Evolutionary conservation across 2,329 filamentous ascomycete genomes (phyloP).

Genomic region (Scytalidium lignicola): DNA sequence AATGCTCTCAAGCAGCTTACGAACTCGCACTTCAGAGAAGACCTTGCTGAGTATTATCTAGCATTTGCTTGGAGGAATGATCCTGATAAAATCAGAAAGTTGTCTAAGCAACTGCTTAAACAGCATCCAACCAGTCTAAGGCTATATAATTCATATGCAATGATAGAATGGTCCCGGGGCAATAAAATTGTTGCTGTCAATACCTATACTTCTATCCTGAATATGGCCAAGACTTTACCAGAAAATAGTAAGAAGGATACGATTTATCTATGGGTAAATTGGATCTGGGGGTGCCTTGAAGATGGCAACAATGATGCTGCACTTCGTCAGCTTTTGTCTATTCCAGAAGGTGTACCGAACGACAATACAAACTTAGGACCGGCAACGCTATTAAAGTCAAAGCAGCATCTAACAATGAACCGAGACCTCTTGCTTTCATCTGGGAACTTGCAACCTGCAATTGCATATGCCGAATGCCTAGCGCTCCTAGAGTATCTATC

Average conservation of each 20-base stretch:
- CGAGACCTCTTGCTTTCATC: constrained; percentile 53
- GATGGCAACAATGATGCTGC: constrained; percentile 23
- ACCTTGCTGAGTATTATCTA: constrained; percentile 64
- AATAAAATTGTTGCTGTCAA: constrained; percentile 54
- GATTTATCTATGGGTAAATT: constrained; percentile 24
- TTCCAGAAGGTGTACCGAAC: constrained; percentile 30
- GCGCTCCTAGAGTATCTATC: constrained; percentile 63
- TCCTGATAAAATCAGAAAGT: constrained; percentile 55
- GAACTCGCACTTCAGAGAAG: constrained; percentile 36
- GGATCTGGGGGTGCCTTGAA: constrained; percentile 23
- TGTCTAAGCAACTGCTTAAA: constrained; percentile 70
- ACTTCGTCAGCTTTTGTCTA: constrained; percentile 33
- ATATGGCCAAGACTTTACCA: constrained; percentile 42
- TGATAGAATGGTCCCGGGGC: constrained; percentile 59
- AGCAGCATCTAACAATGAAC: constrained; percentile 45
- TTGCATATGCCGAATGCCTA: constrained; percentile 54
- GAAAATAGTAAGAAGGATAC: constrained; percentile 27
- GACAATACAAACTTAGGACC: constrained; percentile 17
- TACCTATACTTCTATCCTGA: constrained; percentile 64
- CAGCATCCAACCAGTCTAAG: constrained; percentile 55
- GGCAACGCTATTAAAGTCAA: constrained; percentile 43
- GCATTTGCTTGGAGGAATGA: constrained; percentile 59
- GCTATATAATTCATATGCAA: constrained; percentile 75
- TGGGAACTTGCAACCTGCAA: constrained; percentile 42
- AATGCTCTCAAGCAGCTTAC: constrained; percentile 55